A percentile compares a stretch with the other conserved stretches of the same genome.
These are phyloP conservation scores for Nyssa sinensis DNA, from an alignment of 148 eudicot species.

Conservation along the genomic window DNA sequence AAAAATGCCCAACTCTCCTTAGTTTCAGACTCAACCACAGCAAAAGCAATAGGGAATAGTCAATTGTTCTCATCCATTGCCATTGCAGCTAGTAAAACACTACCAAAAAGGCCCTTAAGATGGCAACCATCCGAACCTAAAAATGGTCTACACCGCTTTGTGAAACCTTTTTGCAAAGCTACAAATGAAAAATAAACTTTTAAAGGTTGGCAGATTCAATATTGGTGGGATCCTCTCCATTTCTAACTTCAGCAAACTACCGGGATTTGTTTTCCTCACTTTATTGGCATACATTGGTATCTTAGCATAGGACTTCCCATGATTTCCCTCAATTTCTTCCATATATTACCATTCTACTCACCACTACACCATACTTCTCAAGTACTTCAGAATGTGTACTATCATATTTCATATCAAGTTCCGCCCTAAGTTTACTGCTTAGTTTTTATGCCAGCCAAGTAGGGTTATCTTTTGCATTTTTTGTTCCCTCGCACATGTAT, in stretches of 20 bases:
- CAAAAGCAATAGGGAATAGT: neutral
- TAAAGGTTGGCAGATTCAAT: neutral
- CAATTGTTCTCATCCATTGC: too few species aligned
- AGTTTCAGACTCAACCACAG: neutral
- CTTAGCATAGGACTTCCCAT: neutral
- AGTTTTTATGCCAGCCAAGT: too few species aligned
- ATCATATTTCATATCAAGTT: too few species aligned
- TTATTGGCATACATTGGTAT: neutral
- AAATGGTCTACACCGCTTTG: neutral
- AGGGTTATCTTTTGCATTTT: too few species aligned
- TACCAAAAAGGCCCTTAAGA: neutral
- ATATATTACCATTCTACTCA: neutral
- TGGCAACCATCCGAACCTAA: neutral
- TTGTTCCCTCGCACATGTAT: too few species aligned
- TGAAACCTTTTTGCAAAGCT: neutral
- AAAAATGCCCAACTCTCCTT: neutral
- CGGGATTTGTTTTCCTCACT: neutral
- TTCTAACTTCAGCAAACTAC: neutral
- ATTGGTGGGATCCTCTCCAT: neutral
- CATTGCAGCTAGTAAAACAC: neutral
- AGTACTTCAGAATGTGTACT: too few species aligned
- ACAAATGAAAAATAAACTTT: neutral
- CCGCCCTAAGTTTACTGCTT: too few species aligned
- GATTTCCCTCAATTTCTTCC: neutral
- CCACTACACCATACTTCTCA: too few species aligned